Evolutionary conservation across 305 asterid genomes (phyloP).

Genomic region (Lippia alba): DNA sequence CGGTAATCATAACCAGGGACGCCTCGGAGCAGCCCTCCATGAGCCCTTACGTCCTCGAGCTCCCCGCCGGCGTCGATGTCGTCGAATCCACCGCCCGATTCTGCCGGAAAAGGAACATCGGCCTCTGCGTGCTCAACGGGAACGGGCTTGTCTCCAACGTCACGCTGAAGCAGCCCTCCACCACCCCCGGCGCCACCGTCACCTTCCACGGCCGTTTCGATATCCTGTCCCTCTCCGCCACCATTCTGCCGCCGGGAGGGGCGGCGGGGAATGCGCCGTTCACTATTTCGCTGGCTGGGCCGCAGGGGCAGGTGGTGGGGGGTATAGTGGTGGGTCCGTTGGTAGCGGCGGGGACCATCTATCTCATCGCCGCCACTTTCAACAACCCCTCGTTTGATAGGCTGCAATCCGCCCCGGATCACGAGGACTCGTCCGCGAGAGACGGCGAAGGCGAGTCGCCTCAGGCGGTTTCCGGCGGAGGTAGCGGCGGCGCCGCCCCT

Average conservation of each 20-base stretch:
- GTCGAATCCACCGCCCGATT: conserved; percentile 53
- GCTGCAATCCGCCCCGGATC: conserved; percentile 52
- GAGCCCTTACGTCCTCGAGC: conserved; percentile 86
- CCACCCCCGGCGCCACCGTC: conserved; percentile 69
- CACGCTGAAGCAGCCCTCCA: conserved; percentile 71
- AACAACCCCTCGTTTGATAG: conserved; percentile 59
- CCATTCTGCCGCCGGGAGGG: conserved; percentile 45
- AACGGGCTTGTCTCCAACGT: conserved; percentile 71
- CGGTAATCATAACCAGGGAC: conserved; percentile 62
- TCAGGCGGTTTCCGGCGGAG: conserved; percentile 49
- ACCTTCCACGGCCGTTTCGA: conserved; percentile 87
- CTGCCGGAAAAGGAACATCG: conserved; percentile 57
- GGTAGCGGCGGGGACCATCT: conserved; percentile 66
- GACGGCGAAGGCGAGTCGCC: conserved; percentile 47
- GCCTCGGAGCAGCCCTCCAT: conserved; percentile 61
- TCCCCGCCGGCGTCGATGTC: conserved; percentile 66
- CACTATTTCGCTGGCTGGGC: conserved; percentile 71
- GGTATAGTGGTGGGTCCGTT: conserved; percentile 76
- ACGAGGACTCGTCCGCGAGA: conserved; percentile 22
- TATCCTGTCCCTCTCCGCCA: conserved; percentile 72
- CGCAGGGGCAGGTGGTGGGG: conserved; percentile 90
- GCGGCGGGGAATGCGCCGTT: conserved; percentile 48
- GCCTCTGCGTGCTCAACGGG: conserved; percentile 68
- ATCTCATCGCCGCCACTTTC: conserved; percentile 70
- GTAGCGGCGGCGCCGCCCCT: conserved; percentile 34